These are phyloP conservation scores for Sarocladium strictum DNA, from an alignment of 2,329 filamentous ascomycete species.

Conservation along the genomic window DNA sequence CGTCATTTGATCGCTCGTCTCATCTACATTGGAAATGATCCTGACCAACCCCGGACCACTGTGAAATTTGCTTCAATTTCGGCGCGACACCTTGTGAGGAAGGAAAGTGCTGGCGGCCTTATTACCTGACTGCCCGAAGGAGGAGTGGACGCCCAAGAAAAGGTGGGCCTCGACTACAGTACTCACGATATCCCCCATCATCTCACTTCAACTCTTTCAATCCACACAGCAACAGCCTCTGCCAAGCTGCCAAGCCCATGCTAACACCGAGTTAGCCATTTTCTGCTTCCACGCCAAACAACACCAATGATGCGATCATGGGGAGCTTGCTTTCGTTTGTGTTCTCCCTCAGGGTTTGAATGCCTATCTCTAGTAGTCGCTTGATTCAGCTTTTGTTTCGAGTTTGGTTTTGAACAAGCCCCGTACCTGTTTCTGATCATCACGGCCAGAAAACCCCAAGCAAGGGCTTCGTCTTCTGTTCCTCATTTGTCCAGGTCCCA, in stretches of 20 bases:
- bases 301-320: slow-evolving; percentile 1
- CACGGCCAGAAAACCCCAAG: no score
- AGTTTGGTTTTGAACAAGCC: not conserved
- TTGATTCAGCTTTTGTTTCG: slow-evolving; percentile 1
- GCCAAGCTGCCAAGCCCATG: not conserved
- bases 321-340: not conserved
- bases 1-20: not conserved
- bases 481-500: no score
- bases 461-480: no score
- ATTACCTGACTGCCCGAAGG: not conserved
- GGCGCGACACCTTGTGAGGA: not conserved
- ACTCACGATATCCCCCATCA: not conserved
- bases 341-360: not conserved
- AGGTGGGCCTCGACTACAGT: not conserved
- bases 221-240: not conserved
- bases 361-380: not conserved
- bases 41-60: not conserved
- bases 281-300: not conserved
- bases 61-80: slow-evolving; percentile 9
- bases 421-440: not conserved
- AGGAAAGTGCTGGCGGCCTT: no score
- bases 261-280: not conserved
- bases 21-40: not conserved
- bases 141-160: not conserved
- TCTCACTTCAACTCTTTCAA: not conserved